A percentile compares a stretch with the other conserved stretches of the same genome.
phyloP scores from a whole-genome alignment of 495 filamentous ascomycete genomes.

The Aspergillus wentii region DNA sequence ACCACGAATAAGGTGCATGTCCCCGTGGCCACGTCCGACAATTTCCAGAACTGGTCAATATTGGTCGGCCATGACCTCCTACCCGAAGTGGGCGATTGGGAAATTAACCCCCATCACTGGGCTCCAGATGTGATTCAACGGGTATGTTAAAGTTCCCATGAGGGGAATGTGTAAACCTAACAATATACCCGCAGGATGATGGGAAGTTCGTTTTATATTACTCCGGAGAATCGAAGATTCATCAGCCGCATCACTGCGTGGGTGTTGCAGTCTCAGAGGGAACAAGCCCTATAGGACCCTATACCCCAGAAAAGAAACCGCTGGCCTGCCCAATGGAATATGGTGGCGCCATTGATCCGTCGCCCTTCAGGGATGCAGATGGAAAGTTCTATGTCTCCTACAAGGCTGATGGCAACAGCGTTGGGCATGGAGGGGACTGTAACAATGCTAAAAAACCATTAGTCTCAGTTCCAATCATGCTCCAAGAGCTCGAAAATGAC shows the following conservation, averaged over 20 bases:
- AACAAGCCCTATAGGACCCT: constrained; percentile 43
- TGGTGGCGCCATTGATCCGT: constrained; percentile 55
- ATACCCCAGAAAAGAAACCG: constrained; percentile 27
- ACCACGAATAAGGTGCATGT: constrained; percentile 17
- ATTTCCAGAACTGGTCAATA: constrained; percentile 28
- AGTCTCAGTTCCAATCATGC: constrained; percentile 49
- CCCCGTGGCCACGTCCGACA: constrained; percentile 25
- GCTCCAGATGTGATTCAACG: constrained; percentile 32
- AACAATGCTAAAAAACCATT: constrained; percentile 42
- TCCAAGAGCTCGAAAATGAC: constrained; percentile 50
- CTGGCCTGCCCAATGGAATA: constrained; percentile 45
- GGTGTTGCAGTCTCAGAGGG: constrained; percentile 40
- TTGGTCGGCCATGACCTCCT: constrained; percentile 23
- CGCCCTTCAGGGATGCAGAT: constrained; percentile 44
- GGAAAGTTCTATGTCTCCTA: constrained; percentile 52
- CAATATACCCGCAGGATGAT: constrained; percentile 18
- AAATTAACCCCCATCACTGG: constrained; percentile 22
- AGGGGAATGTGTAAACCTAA: neutral
- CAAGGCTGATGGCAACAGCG: constrained; percentile 56
- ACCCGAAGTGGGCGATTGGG: constrained; percentile 21
- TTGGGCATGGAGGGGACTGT: constrained; percentile 52
- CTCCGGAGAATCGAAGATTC: constrained; percentile 34
- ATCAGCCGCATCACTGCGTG: constrained; percentile 43
- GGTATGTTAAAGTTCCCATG: constrained; percentile 12
- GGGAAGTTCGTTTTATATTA: constrained; percentile 54